Percentiles rank a stretch among this genome's conserved stretches.
Conservation (phyloP, 805 yeast genomes). For the Pichia deserticola region DNA sequence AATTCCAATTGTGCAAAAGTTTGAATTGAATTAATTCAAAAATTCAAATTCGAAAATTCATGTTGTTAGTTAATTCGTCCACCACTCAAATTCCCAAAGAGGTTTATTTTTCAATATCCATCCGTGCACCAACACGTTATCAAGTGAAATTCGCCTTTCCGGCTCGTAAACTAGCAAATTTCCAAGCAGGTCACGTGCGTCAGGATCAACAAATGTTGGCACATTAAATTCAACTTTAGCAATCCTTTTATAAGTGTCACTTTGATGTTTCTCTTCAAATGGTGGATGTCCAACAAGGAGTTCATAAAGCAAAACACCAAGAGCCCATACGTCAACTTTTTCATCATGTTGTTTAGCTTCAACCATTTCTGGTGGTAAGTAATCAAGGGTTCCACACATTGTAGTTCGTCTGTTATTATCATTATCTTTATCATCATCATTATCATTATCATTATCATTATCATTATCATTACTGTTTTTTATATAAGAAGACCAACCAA, state of each 20-base stretch:
- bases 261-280: constrained; percentile 71
- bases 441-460: too few species aligned
- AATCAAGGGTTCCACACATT: constrained; percentile 92
- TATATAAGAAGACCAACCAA: constrained; percentile 87
- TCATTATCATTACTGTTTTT: too few species aligned
- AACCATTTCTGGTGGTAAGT: constrained; percentile 92
- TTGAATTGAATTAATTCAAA: too few species aligned
- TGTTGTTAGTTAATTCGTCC: not conserved
- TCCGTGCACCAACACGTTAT: constrained; percentile 64
- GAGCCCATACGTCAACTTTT: constrained; percentile 85
- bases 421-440: constrained; percentile 13
- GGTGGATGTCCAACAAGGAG: constrained; percentile 87
- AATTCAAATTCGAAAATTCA: not conserved
- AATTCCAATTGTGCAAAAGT: too few species aligned
- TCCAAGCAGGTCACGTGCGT: constrained; percentile 69
- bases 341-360: constrained; percentile 73
- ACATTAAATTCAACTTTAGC: constrained; percentile 67
- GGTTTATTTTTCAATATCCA: constrained; percentile 70
- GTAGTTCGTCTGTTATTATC: constrained; percentile 49
- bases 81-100: constrained; percentile 38
- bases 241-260: constrained; percentile 75
- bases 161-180: constrained; percentile 58
- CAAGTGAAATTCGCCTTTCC: constrained; percentile 41
- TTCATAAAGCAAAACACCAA: constrained; percentile 83
- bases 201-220: constrained; percentile 61